A percentile compares a stretch with the other conserved stretches of the same genome.
Conservation (phyloP, 1,139 yeast genomes). For the Taphrina flavorubra region DNA sequence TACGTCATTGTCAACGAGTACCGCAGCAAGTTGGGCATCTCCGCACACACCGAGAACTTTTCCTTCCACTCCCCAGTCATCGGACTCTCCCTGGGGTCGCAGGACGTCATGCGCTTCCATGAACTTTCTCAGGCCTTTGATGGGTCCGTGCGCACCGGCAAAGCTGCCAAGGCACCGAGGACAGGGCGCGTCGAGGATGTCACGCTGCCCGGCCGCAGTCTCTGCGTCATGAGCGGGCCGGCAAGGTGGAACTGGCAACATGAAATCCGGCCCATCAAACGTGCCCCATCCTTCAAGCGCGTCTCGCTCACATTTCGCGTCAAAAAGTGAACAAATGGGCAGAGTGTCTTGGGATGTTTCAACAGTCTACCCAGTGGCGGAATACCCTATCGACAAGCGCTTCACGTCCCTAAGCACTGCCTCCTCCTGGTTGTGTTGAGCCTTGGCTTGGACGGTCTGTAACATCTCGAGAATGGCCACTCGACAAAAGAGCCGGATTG, state of each 20-base stretch:
- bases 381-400: slow-evolving; percentile 1
- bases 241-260: slow-evolving; percentile 27
- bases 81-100: slow-evolving; percentile 25
- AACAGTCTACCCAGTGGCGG: background rate
- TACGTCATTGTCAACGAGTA: slow-evolving; percentile 30
- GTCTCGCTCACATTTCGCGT: slow-evolving; percentile 21
- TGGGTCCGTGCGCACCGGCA: slow-evolving; percentile 24
- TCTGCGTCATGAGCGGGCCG: slow-evolving; percentile 22
- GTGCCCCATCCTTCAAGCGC: slow-evolving; percentile 10
- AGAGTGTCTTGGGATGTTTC: background rate
- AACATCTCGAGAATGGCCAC: slow-evolving; percentile 27
- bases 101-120: slow-evolving; percentile 20
- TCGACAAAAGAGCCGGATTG: slow-evolving; percentile 21
- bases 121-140: slow-evolving; percentile 11
- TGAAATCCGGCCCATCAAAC: slow-evolving; percentile 16
- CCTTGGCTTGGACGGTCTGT: slow-evolving; percentile 2
- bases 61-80: slow-evolving; percentile 24
- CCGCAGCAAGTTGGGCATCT: slow-evolving; percentile 21
- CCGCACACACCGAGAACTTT: slow-evolving; percentile 32
- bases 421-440: slow-evolving; percentile 1
- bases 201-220: slow-evolving; percentile 19
- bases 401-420: background rate
- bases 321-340: slow-evolving; percentile 1
- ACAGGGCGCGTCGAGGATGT: slow-evolving; percentile 20
- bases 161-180: slow-evolving; percentile 28